Conservation (phyloP, 345 rosid genomes). For the Ceriops zippeliana region DNA sequence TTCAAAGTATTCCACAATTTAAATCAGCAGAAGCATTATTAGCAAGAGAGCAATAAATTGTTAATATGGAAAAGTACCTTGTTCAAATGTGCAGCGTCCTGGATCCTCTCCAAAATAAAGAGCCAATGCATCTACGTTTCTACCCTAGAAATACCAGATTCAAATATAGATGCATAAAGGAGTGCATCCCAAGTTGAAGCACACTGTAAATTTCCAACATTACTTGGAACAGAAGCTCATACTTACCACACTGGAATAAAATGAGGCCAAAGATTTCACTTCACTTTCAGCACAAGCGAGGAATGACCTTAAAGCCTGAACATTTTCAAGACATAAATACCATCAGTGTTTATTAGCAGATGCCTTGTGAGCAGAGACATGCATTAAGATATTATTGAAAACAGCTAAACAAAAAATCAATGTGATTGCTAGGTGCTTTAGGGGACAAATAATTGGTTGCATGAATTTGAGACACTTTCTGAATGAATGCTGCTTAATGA, state of each 20-base stretch:
- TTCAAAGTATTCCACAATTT: neutral
- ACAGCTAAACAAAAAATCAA: neutral
- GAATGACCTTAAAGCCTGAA: slow-evolving; percentile 23
- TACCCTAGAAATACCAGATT: slow-evolving; percentile 26
- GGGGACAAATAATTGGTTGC: too few species aligned
- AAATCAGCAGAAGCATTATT: neutral
- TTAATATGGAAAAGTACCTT: slow-evolving; percentile 48
- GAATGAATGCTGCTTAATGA: too few species aligned
- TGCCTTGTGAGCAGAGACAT: neutral
- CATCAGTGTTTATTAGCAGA: slow-evolving; percentile 1
- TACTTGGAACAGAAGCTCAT: neutral
- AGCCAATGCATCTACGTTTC: slow-evolving; percentile 95
- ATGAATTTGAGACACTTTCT: too few species aligned
- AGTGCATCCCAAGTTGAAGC: slow-evolving; percentile 6
- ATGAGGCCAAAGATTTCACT: slow-evolving; percentile 23
- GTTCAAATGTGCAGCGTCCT: slow-evolving; percentile 88
- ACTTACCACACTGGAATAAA: slow-evolving; percentile 36
- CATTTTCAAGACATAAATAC: neutral
- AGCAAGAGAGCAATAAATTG: neutral
- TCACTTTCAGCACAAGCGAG: slow-evolving; percentile 27
- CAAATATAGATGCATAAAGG: slow-evolving; percentile 12
- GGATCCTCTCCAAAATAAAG: slow-evolving; percentile 97
- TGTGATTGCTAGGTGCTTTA: too few species aligned
- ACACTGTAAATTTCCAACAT: neutral
- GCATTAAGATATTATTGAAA: neutral